Conservation (phyloP, 2,329 filamentous ascomycete species). For the Dactylellina leptospora region DNA sequence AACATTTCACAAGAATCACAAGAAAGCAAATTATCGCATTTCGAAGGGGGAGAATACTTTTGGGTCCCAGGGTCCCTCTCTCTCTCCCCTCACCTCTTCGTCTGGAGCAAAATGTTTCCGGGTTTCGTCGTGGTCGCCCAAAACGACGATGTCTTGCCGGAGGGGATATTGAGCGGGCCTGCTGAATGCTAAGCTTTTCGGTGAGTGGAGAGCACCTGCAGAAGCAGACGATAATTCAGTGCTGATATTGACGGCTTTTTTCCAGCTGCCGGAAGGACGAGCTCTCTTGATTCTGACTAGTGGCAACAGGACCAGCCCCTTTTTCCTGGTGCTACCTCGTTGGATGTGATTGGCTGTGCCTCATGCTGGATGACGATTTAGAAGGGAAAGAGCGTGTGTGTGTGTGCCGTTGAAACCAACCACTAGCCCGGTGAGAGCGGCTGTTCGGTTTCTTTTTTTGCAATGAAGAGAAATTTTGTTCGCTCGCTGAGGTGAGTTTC, state of each 20-base stretch:
- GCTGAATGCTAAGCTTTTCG: conserved; percentile 15
- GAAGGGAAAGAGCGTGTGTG: conserved; percentile 17
- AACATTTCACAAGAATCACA: not conserved
- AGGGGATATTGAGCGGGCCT: not conserved
- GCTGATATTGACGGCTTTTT: too few species aligned
- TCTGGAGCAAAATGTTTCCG: conserved; percentile 16
- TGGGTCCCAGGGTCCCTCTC: not conserved
- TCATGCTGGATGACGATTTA: conserved; percentile 47
- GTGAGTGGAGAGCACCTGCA: not conserved
- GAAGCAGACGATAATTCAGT: not conserved
- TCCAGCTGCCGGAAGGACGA: too few species aligned
- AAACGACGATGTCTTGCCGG: conserved; percentile 10
- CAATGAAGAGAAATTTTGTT: conserved; percentile 18
- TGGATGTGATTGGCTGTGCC: conserved; percentile 38
- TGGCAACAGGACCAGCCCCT: conserved; percentile 36
- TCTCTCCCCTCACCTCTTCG: not conserved
- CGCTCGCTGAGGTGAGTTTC: conserved; percentile 42
- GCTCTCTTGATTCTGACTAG: too few species aligned
- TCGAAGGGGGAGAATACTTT: conserved; percentile 3
- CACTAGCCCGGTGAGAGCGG: conserved; percentile 2
- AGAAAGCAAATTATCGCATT: not conserved
- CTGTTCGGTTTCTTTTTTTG: not conserved
- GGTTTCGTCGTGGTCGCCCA: conserved; percentile 19
- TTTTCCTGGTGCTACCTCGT: conserved; percentile 32
- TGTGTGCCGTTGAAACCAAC: conserved; percentile 45